These are phyloP conservation scores for Coemansia sp. DNA, from an alignment of 192 early-diverging fungal genomes.

Conservation along the genomic window DNA sequence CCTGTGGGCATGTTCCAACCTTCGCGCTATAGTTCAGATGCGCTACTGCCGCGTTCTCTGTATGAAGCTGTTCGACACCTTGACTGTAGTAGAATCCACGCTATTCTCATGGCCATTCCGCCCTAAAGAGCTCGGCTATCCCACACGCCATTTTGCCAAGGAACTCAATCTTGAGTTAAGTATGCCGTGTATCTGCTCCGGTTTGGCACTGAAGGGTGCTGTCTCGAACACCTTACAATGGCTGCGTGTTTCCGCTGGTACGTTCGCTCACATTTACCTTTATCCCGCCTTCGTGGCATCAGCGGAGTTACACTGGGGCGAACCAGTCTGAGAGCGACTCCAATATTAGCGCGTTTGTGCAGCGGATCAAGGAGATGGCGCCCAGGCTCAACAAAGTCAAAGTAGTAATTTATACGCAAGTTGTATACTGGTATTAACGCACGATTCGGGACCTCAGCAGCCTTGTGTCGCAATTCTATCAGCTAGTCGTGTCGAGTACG, in stretches of 20 bases:
- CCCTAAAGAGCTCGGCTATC: background rate
- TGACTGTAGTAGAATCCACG: background rate
- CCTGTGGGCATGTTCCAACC: background rate
- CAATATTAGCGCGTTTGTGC: background rate
- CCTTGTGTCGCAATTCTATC: background rate
- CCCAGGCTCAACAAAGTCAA: background rate
- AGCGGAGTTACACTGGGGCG: background rate
- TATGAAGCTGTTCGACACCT: background rate
- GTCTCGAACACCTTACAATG: background rate
- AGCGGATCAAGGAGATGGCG: background rate
- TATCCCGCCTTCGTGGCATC: background rate
- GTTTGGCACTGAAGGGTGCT: background rate
- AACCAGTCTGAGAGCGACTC: background rate
- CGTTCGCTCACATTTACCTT: background rate
- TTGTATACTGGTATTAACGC: background rate
- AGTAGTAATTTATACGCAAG: background rate
- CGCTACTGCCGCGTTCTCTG: background rate
- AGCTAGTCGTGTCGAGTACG: background rate
- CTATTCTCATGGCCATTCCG: background rate
- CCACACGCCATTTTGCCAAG: background rate
- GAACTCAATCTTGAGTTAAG: background rate
- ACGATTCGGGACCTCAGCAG: background rate
- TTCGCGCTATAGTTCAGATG: background rate
- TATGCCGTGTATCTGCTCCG: background rate
- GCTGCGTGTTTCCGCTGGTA: background rate